Evolutionary conservation across 768 basidiomycete genomes (phyloP).

Genomic region (Butyriboletus loyo): DNA sequence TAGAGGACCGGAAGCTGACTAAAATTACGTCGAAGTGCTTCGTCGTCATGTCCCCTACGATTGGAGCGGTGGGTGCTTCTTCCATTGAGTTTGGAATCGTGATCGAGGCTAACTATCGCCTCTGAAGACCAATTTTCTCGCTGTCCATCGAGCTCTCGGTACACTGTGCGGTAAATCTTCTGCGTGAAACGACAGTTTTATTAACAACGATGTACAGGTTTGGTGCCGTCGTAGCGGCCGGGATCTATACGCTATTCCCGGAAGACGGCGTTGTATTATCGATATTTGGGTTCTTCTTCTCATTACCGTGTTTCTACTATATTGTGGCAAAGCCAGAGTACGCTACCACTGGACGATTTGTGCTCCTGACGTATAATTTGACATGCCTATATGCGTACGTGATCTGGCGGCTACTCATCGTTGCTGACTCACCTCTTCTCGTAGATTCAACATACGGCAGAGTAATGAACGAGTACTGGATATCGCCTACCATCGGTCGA

Average conservation of each 20-base stretch:
- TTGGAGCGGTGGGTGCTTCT: constrained; percentile 63
- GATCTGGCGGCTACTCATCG: background rate
- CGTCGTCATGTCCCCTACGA: constrained; percentile 87
- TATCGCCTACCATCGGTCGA: constrained; percentile 74
- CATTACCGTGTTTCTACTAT: constrained; percentile 91
- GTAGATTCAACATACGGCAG: constrained; percentile 77
- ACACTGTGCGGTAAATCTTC: constrained; percentile 59
- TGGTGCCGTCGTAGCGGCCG: constrained; percentile 75
- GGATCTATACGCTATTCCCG: constrained; percentile 70
- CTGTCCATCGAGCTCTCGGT: constrained; percentile 78
- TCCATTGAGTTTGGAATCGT: background rate
- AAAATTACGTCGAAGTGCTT: constrained; percentile 53
- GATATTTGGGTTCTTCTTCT: constrained; percentile 83
- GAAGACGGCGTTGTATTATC: constrained; percentile 73
- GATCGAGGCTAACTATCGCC: constrained; percentile 10
- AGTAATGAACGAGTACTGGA: constrained; percentile 57
- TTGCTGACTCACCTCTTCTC: background rate
- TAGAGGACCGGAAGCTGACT: constrained; percentile 3
- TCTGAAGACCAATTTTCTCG: constrained; percentile 78
- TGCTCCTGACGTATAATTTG: constrained; percentile 85
- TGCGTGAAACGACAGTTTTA: background rate
- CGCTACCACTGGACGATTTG: constrained; percentile 73
- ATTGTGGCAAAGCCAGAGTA: constrained; percentile 78
- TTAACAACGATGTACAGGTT: constrained; percentile 42
- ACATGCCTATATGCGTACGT: constrained; percentile 70